A percentile compares a stretch with the other conserved stretches of the same genome.
Evolutionary conservation across 306 rosid species (phyloP).

Genomic region (Castanea crenata): DNA sequence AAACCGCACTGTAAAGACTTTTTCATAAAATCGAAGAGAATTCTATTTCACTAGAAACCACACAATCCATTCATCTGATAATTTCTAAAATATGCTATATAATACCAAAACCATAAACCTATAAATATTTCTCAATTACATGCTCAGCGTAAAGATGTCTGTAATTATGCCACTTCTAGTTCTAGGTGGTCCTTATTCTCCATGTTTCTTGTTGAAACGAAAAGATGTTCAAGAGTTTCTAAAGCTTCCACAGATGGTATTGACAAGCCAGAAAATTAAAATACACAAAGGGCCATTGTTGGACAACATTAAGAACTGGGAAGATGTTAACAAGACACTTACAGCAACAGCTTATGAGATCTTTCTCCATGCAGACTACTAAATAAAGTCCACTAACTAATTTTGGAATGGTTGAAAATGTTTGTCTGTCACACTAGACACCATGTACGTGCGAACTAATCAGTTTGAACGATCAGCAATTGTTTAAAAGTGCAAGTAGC

Average conservation of each 20-base stretch:
- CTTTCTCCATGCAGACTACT: constrained; percentile 66
- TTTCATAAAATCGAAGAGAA: not conserved
- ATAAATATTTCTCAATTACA: no score
- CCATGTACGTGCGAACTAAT: constrained; percentile 44
- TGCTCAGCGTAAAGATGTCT: not conserved
- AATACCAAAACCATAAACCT: no score
- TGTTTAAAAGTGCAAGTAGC: constrained; percentile 3
- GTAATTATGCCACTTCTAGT: not conserved
- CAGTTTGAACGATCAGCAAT: constrained; percentile 24
- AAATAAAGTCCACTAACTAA: not conserved
- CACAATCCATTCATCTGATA: no score
- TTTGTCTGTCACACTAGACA: not conserved
- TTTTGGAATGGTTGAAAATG: not conserved
- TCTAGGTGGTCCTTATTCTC: not conserved
- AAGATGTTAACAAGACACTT: constrained; percentile 68
- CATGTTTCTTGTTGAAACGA: constrained; percentile 57
- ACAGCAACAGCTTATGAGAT: constrained; percentile 63
- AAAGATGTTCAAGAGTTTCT: constrained; percentile 71
- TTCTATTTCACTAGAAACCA: no score
- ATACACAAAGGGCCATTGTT: constrained; percentile 76
- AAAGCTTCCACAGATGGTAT: constrained; percentile 57
- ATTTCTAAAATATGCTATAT: no score
- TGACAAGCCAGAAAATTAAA: constrained; percentile 79
- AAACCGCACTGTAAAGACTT: constrained; percentile 62
- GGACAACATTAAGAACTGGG: constrained; percentile 79